Conservation (phyloP, 371 early-diverging fungal genomes). For the Mucor plumbeus region DNA sequence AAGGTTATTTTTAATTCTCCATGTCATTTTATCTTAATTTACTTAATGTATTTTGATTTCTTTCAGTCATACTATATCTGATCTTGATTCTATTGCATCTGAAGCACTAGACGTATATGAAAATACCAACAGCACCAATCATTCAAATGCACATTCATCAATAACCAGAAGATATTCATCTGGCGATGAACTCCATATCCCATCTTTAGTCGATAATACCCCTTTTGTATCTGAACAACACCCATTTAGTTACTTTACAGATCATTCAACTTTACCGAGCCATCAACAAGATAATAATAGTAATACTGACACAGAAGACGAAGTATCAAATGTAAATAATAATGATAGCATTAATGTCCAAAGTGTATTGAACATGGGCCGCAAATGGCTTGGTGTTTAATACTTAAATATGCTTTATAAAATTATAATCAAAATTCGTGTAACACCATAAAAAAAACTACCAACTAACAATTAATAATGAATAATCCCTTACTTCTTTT, state of each 20-base stretch:
- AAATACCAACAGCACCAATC: slow-evolving; percentile 15
- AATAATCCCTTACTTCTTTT: no score
- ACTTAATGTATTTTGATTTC: neutral
- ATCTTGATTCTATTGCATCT: slow-evolving; percentile 45
- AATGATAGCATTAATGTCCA: slow-evolving; percentile 3
- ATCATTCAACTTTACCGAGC: slow-evolving; percentile 3
- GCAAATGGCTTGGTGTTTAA: slow-evolving; percentile 5
- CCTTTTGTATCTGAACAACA: slow-evolving; percentile 48
- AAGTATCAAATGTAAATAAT: slow-evolving; percentile 2
- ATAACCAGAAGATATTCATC: slow-evolving; percentile 29
- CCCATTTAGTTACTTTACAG: slow-evolving; percentile 43
- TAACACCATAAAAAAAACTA: neutral
- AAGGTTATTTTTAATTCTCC: neutral
- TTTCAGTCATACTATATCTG: slow-evolving; percentile 21
- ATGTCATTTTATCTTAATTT: neutral
- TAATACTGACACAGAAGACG: slow-evolving; percentile 5
- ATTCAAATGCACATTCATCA: slow-evolving; percentile 3
- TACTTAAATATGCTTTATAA: no score
- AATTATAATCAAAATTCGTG: neutral
- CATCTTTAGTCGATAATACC: slow-evolving; percentile 32
- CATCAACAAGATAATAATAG: neutral
- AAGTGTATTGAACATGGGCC: neutral
- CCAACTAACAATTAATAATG: neutral
- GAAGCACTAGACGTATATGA: slow-evolving; percentile 48
- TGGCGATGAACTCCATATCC: slow-evolving; percentile 28